Percentiles rank a stretch among this genome's conserved stretches.
Evolutionary conservation across 257 asterid species (phyloP).

Genomic region (Salvia miltiorrhiza): DNA sequence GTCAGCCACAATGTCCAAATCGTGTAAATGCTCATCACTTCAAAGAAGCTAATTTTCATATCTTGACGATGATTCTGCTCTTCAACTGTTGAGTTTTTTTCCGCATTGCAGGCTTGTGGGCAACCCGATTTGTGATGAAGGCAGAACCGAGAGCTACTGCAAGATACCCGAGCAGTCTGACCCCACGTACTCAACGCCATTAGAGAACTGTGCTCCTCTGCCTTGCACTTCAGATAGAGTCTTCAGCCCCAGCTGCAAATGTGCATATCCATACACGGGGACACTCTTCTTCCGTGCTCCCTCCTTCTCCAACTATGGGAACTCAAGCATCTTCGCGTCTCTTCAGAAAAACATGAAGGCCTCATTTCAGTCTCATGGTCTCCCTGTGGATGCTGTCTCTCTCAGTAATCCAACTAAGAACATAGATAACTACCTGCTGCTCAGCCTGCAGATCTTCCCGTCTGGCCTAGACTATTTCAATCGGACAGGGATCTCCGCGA

Average conservation of each 20-base stretch:
- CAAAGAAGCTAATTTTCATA: background rate
- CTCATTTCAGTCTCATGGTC: constrained; percentile 31
- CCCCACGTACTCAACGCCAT: constrained; percentile 45
- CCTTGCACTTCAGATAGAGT: constrained; percentile 43
- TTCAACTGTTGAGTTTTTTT: too few species aligned
- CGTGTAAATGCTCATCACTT: constrained; percentile 37
- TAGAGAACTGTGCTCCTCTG: constrained; percentile 45
- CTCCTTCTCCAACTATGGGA: constrained; percentile 64
- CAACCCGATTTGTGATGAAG: constrained; percentile 54
- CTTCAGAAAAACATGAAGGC: constrained; percentile 44
- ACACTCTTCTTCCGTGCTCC: constrained; percentile 65
- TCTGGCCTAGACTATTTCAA: constrained; percentile 49
- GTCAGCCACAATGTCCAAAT: constrained; percentile 30
- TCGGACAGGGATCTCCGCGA: constrained; percentile 48
- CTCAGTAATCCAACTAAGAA: constrained; percentile 59
- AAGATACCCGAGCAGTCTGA: constrained; percentile 26
- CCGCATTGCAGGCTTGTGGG: constrained; percentile 43
- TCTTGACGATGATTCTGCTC: too few species aligned
- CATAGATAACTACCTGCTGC: constrained; percentile 46
- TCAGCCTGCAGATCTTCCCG: constrained; percentile 59
- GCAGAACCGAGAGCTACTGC: constrained; percentile 39
- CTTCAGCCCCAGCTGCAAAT: constrained; percentile 67
- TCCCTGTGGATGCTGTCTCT: constrained; percentile 72
- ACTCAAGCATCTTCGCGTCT: constrained; percentile 25
- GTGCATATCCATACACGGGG: constrained; percentile 77